Evolutionary conservation across 2,329 filamentous ascomycete genomes (phyloP).

Genomic region (Ceratocystis huliohia): DNA sequence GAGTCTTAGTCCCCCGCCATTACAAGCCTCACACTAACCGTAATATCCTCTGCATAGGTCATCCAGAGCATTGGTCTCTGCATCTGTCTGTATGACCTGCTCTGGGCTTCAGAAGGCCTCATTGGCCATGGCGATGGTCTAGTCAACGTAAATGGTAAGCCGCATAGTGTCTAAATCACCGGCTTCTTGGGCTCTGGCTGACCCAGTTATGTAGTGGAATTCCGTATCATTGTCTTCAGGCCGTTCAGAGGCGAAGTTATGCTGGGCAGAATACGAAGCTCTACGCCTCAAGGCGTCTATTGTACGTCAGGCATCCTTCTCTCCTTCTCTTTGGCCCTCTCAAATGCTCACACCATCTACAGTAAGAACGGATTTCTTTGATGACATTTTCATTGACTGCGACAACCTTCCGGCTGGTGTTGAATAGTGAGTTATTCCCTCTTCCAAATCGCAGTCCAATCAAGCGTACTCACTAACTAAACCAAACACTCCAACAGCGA

Average conservation of each 20-base stretch:
- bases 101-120: slow-evolving; percentile 80
- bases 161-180: background rate
- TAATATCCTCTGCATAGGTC: slow-evolving; percentile 36
- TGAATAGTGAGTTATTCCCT: slow-evolving; percentile 51
- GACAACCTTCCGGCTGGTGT: slow-evolving; percentile 63
- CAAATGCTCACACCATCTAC: slow-evolving; percentile 8
- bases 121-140: slow-evolving; percentile 87
- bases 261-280: slow-evolving; percentile 67
- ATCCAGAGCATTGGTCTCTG: slow-evolving; percentile 92
- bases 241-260: slow-evolving; percentile 94
- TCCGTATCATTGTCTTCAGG: slow-evolving; percentile 83
- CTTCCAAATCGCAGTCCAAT: background rate
- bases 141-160: slow-evolving; percentile 80
- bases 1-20: background rate
- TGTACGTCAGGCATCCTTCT: slow-evolving; percentile 32
- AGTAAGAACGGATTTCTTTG: slow-evolving; percentile 79
- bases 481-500: slow-evolving; percentile 37
- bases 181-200: background rate
- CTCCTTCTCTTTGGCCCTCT: background rate
- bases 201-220: slow-evolving; percentile 54
- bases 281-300: slow-evolving; percentile 58
- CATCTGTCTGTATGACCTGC: slow-evolving; percentile 81
- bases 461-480: background rate
- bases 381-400: slow-evolving; percentile 72
- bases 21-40: background rate